Percentiles rank a stretch among this genome's conserved stretches.
phyloP scores from a whole-genome alignment of 2,329 filamentous ascomycete genomes.

The Venturia aucupariae region DNA sequence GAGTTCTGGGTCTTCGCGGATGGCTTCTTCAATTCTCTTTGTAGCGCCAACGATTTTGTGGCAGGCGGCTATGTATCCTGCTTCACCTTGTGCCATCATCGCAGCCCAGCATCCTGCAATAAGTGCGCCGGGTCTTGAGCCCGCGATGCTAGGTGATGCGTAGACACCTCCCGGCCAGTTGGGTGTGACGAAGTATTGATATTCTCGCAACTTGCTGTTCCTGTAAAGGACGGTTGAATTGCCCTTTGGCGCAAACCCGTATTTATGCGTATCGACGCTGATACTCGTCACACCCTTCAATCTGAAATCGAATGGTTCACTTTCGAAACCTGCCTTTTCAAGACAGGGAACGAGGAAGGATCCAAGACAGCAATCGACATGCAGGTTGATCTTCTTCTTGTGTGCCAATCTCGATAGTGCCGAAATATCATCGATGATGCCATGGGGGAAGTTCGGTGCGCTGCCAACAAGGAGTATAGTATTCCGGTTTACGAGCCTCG shows the following conservation, averaged over 20 bases:
- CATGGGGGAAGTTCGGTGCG: constrained; percentile 95
- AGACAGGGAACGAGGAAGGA: constrained; percentile 92
- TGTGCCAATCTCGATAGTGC: constrained; percentile 74
- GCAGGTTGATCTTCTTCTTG: constrained; percentile 72
- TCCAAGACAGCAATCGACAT: constrained; percentile 95
- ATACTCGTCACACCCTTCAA: constrained; percentile 92
- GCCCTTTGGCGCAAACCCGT: constrained; percentile 96
- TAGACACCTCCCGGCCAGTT: constrained; percentile 97
- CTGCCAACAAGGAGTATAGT: constrained; percentile 89
- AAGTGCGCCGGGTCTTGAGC: constrained; percentile 81
- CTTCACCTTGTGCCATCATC: constrained; percentile 78
- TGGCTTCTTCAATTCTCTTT: constrained; percentile 68
- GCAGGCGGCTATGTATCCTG: constrained; percentile 80
- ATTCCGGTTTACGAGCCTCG: constrained; percentile 85
- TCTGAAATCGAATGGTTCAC: constrained; percentile 84
- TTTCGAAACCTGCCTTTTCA: constrained; percentile 84
- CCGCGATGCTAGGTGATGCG: constrained; percentile 83
- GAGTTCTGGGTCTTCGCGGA: constrained; percentile 60
- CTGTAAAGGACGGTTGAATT: constrained; percentile 93
- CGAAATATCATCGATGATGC: constrained; percentile 92
- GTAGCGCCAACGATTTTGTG: constrained; percentile 78
- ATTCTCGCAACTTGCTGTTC: constrained; percentile 63
- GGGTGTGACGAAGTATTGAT: constrained; percentile 94
- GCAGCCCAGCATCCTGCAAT: constrained; percentile 95
- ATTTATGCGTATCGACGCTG: constrained; percentile 96